phyloP scores from a whole-genome alignment of 2,329 filamentous ascomycete genomes.

The Beauveria caledonica region DNA sequence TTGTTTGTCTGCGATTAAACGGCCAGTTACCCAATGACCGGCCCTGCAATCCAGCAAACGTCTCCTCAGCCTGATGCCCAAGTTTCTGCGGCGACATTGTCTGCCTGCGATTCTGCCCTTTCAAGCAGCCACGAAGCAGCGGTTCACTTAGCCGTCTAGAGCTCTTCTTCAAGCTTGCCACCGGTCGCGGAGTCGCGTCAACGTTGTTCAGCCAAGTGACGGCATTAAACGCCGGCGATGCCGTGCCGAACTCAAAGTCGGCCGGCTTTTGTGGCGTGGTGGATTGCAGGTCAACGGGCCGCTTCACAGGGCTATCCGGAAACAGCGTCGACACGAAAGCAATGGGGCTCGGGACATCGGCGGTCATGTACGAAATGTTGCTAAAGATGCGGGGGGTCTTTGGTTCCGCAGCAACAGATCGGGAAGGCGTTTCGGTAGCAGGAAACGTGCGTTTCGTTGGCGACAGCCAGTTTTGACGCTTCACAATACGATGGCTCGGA shows the following conservation, averaged over 20 bases:
- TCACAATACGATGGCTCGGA: neutral
- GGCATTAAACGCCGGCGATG: conserved; percentile 21
- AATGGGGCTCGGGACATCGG: conserved; percentile 2
- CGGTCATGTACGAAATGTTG: neutral
- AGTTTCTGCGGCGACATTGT: conserved; percentile 21
- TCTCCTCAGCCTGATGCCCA: neutral
- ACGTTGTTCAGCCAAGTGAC: conserved; percentile 21
- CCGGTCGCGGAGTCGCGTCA: conserved; percentile 16
- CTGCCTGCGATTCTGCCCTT: conserved; percentile 19
- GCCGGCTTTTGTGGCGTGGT: conserved; percentile 13
- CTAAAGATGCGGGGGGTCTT: conserved; percentile 3
- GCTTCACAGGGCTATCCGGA: conserved; percentile 5
- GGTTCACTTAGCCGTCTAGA: conserved; percentile 28
- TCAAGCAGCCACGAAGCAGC: conserved; percentile 20
- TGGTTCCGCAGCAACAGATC: neutral
- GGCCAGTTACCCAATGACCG: conserved; percentile 1
- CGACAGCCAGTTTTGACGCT: neutral
- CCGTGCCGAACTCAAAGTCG: conserved; percentile 21
- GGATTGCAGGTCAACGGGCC: neutral
- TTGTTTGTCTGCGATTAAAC: conserved; percentile 19
- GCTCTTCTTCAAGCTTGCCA: conserved; percentile 17
- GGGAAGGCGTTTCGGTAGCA: neutral
- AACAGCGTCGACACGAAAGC: conserved; percentile 2
- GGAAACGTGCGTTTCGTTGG: neutral
- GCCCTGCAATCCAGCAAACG: neutral